Base-by-base conservation (phyloP, 179 eudicot species). In the Beta corolliflora region DNA sequence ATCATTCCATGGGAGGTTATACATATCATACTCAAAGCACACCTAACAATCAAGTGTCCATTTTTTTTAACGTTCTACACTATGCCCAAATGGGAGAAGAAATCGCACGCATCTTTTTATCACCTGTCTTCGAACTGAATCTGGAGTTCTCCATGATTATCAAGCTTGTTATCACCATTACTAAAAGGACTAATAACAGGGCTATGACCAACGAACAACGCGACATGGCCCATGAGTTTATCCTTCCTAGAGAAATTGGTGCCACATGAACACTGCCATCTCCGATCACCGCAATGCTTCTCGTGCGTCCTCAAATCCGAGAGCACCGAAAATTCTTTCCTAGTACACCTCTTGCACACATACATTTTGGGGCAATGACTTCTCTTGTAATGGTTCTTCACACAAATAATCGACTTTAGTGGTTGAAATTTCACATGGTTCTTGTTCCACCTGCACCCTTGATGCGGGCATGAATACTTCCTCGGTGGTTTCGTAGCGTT, bases 321-420 rank as follows among this genome's bases (percentile, higher is more conserved):
- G 41, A 94, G 66, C 5, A 94, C 97, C 4, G 98, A 94, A 71
- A 94, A 94, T 70, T 90, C 90, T 89, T 94, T 94, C 81, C 84
- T 83, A 53, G 90, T 90, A 77, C 98, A 94, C 56, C 92, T 79
- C 80, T 81, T 87, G 56, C 98, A 94, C 6, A 89, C 85, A 50
- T 91, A 94, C 97, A 92, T 93, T 84, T 92, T 94, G 5, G 96
- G 98, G 71, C 98, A 94, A 80, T 93, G 98, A 73, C 96, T 94
- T 77, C 98, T 93, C 87, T 91, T 94, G 83, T 93, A 94, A 83
- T 94, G 98, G 78, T 94, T 94, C 87, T 92, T 94, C 4, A 91
- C 97, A 78, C 98, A 94, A 4, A 93, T 84, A n/a, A 84, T 91
- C 0, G 95, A 89, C 76, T 94, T 94, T 66, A 94, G 77, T 0